A percentile compares a stretch with the other conserved stretches of the same genome.
Evolutionary conservation across 225 moss, liverwort and hornwort species (phyloP).

Genomic region (Polytrichum commune): DNA sequence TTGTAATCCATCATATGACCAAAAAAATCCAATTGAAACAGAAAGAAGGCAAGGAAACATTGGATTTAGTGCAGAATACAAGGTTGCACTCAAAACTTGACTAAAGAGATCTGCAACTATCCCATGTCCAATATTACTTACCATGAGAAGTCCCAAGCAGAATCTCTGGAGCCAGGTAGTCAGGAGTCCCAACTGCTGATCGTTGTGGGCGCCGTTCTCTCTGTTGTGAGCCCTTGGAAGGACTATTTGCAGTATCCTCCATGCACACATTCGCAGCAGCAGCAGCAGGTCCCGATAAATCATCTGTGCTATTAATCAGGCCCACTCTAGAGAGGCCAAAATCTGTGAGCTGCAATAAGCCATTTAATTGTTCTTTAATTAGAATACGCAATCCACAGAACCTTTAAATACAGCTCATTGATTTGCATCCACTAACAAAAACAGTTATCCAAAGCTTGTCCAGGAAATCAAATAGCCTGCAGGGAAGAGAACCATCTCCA

Average conservation of each 20-base stretch:
- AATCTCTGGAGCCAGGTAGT: slow-evolving; percentile 97
- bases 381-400: neutral
- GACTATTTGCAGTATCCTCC: slow-evolving; percentile 53
- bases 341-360: slow-evolving; percentile 76
- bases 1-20: too few species aligned
- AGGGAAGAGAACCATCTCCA: too few species aligned
- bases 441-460: too few species aligned
- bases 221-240: slow-evolving; percentile 69
- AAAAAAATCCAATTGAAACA: too few species aligned
- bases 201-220: slow-evolving; percentile 84
- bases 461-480: too few species aligned
- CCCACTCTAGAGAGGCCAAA: slow-evolving; percentile 98
- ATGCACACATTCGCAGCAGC: slow-evolving; percentile 67
- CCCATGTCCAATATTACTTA: slow-evolving; percentile 14
- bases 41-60: too few species aligned
- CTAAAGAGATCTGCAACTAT: too few species aligned
- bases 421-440: too few species aligned
- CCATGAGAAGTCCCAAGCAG: slow-evolving; percentile 94
- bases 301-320: slow-evolving; percentile 97
- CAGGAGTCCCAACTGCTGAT: slow-evolving; percentile 93
- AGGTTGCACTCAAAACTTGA: too few species aligned
- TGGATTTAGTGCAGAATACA: too few species aligned
- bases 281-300: slow-evolving; percentile 90
- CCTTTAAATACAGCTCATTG: neutral
- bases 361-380: too few species aligned